phyloP scores from a whole-genome alignment of 306 rosid genomes.

The Medicago lupulina region DNA sequence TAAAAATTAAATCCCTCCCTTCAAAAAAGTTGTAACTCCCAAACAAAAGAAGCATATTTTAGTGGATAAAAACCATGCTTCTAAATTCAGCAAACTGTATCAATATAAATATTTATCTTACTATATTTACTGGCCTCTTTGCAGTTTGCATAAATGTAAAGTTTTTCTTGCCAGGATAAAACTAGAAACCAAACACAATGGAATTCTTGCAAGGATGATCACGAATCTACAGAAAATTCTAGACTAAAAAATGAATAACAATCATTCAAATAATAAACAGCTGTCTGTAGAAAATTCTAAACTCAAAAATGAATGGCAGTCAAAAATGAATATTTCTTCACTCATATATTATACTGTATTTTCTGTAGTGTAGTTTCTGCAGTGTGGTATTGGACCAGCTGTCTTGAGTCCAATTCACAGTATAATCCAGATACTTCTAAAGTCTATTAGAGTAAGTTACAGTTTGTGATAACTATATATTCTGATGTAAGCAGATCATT shows the following conservation, averaged over 20 bases:
- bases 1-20: conserved; percentile 19
- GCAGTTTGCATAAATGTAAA: conserved; percentile 18
- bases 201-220: conserved; percentile 14
- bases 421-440: not conserved
- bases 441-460: not conserved
- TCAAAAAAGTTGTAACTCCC: conserved; percentile 25
- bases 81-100: conserved; percentile 21
- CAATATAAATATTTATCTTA: conserved; percentile 5
- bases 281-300: conserved; percentile 12
- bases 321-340: not conserved
- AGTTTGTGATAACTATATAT: not conserved
- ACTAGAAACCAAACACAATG: not conserved
- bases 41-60: conserved; percentile 37
- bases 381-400: not conserved
- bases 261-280: conserved; percentile 25
- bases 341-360: not conserved
- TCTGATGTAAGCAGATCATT: not conserved
- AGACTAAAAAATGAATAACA: conserved; percentile 20
- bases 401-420: not conserved
- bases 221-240: conserved; percentile 4
- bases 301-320: conserved; percentile 22
- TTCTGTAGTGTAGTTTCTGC: not conserved
- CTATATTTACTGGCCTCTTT: conserved; percentile 8
- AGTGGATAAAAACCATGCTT: conserved; percentile 22
- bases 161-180: conserved; percentile 14